phyloP scores from a whole-genome alignment of 2,329 filamentous ascomycete species.

The Cladosporium sp. region DNA sequence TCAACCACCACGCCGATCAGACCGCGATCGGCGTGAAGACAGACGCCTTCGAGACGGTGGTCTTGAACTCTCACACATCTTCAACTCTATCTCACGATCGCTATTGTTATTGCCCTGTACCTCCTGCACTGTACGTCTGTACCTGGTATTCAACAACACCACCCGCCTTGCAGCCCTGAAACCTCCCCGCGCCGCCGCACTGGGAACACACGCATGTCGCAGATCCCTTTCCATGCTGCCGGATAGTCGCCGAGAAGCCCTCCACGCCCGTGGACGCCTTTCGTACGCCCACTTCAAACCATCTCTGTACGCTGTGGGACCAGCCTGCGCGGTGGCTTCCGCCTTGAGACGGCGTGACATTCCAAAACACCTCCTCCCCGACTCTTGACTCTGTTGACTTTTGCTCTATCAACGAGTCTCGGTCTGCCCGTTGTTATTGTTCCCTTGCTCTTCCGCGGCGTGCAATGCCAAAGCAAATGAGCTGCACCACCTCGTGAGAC shows the following conservation, averaged over 20 bases:
- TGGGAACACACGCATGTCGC: conserved; percentile 6
- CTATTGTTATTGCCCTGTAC: not conserved
- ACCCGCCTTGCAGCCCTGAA: conserved; percentile 11
- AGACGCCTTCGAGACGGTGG: not conserved
- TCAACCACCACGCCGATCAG: conserved; percentile 4
- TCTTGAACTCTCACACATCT: not conserved
- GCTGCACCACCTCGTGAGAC: conserved; percentile 13
- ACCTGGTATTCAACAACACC: not conserved
- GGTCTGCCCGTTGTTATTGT: not conserved
- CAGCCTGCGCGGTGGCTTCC: not conserved
- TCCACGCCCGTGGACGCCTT: not conserved
- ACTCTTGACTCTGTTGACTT: conserved; percentile 3
- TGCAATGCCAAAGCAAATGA: conserved; percentile 2
- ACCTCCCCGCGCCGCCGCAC: not conserved
- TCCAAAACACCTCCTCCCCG: not conserved
- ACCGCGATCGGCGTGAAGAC: conserved; percentile 10
- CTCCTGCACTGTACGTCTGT: not conserved
- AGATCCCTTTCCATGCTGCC: conserved; percentile 1
- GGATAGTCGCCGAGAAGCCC: not conserved
- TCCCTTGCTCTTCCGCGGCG: not conserved
- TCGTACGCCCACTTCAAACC: conserved; percentile 9
- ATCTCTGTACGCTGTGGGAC: conserved; percentile 1
- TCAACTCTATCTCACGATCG: not conserved
- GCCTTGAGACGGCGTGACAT: conserved; percentile 4
- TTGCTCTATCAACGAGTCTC: not conserved